Conservation (phyloP, 768 basidiomycete species). For the Austroboletus eburneus region DNA sequence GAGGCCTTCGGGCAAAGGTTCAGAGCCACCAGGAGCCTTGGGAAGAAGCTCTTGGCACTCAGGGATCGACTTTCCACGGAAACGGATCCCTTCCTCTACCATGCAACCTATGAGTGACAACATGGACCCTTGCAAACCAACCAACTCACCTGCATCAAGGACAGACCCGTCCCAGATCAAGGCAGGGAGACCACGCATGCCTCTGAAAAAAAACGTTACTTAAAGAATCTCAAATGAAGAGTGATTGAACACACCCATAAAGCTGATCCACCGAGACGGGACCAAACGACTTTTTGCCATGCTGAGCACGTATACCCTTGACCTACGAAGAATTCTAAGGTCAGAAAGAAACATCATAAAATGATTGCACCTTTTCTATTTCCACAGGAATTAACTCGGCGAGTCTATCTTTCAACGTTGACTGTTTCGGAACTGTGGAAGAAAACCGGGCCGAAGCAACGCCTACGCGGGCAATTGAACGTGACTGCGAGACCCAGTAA, state of each 20-base stretch:
- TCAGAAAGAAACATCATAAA: too few species aligned
- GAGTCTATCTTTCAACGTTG: constrained; percentile 87
- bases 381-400: constrained; percentile 91
- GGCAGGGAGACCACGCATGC: constrained; percentile 86
- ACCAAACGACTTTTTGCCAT: constrained; percentile 93
- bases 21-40: constrained; percentile 81
- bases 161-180: constrained; percentile 99
- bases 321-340: constrained; percentile 44
- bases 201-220: constrained; percentile 38
- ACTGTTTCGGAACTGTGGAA: constrained; percentile 61
- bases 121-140: not conserved
- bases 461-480: constrained; percentile 41
- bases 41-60: constrained; percentile 85
- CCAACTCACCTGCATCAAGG: constrained; percentile 74
- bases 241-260: constrained; percentile 58
- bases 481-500: too few species aligned
- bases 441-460: constrained; percentile 54
- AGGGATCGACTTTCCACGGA: constrained; percentile 94
- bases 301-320: constrained; percentile 75
- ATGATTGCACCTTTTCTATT: constrained; percentile 36
- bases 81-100: constrained; percentile 93
- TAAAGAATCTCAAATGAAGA: constrained; percentile 5
- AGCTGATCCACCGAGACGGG: constrained; percentile 88
- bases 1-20: constrained; percentile 90
- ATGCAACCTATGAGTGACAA: not conserved